Evolutionary conservation across 441 rosid species (phyloP).

Genomic region (Theobroma grandiflorum): DNA sequence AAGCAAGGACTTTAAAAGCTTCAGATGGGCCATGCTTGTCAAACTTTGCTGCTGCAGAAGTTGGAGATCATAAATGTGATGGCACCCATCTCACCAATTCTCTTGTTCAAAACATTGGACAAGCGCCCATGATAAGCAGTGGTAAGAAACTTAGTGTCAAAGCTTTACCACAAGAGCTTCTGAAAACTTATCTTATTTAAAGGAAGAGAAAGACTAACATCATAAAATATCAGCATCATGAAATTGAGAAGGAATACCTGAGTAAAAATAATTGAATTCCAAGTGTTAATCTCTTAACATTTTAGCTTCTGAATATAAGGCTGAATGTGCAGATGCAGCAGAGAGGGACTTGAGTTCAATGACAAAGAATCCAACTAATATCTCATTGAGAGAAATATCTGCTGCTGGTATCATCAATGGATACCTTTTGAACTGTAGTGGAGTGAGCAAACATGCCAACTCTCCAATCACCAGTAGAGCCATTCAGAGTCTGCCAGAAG

Average conservation of each 20-base stretch:
- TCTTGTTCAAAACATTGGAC: conserved; percentile 12
- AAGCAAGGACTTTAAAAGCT: conserved; percentile 35
- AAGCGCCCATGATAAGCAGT: not conserved
- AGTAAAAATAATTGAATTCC: conserved; percentile 2
- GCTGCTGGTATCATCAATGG: conserved; percentile 20
- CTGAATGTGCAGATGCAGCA: not conserved
- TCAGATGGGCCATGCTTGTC: conserved; percentile 21
- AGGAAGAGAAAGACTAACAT: conserved; percentile 21
- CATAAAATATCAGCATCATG: not conserved
- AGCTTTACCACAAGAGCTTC: not conserved
- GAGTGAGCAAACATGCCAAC: conserved; percentile 24
- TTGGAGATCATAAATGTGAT: conserved; percentile 17
- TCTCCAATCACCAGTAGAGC: conserved; percentile 14
- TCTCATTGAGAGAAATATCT: conserved; percentile 26
- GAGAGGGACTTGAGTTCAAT: conserved; percentile 3
- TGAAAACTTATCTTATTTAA: not conserved
- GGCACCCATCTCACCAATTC: conserved; percentile 6
- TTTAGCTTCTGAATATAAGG: not conserved
- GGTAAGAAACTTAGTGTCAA: conserved; percentile 9
- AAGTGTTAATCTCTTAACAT: not conserved
- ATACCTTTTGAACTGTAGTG: conserved; percentile 24
- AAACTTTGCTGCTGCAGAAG: conserved; percentile 16
- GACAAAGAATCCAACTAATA: conserved; percentile 27
- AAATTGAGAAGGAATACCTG: conserved; percentile 1
- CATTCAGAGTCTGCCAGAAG: conserved; percentile 21